Conservation (phyloP, 352 stramenopile species). For the Globisporangium lucens region DNA sequence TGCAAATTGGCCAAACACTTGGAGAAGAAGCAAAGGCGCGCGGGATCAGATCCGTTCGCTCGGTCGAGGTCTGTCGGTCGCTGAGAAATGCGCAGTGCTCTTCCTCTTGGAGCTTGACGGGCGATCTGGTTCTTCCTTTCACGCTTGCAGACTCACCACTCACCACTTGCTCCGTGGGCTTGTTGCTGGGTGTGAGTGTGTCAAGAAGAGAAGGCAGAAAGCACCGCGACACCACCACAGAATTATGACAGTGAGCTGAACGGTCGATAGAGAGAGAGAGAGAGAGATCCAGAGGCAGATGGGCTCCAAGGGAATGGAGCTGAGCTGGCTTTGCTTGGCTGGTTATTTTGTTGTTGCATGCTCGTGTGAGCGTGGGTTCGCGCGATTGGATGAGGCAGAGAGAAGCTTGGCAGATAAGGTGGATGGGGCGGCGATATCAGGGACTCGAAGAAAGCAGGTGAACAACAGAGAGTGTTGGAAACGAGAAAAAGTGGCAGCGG, state of each 20-base stretch:
- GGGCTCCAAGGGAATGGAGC: neutral
- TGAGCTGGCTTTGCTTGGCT: neutral
- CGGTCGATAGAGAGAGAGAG: neutral
- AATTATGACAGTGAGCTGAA: neutral
- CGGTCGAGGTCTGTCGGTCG: neutral
- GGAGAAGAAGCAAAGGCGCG: neutral
- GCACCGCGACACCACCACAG: neutral
- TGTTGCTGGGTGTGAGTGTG: neutral
- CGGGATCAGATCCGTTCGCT: neutral
- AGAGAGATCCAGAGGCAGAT: neutral
- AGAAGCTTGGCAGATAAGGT: neutral
- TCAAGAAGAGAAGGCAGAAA: neutral
- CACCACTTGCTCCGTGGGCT: neutral
- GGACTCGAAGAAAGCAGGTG: neutral
- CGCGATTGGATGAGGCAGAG: neutral
- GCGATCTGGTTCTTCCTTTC: too few relatives aligned
- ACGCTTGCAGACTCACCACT: neutral
- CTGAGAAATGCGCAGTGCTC: neutral
- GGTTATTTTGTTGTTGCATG: neutral
- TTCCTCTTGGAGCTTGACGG: neutral
- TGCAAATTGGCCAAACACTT: neutral
- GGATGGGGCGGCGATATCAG: neutral
- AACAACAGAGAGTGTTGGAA: neutral
- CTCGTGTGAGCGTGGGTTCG: neutral
- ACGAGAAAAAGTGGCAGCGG: too few relatives aligned